Conservation (phyloP, 306 rosid genomes). For the Echinosophora koreensis region DNA sequence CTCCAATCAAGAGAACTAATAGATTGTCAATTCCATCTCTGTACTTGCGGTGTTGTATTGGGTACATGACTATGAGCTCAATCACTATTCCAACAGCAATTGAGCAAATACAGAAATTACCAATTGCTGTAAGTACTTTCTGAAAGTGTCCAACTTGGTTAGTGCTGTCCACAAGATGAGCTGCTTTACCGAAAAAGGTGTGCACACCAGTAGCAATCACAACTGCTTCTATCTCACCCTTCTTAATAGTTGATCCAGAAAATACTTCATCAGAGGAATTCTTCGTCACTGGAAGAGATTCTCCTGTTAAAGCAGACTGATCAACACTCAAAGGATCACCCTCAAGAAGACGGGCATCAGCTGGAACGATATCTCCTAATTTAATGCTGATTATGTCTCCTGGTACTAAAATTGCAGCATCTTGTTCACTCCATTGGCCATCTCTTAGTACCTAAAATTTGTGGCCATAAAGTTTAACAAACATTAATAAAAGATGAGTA, state of each 20-base stretch:
- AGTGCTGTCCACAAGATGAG: constrained; percentile 94
- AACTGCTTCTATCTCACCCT: constrained; percentile 95
- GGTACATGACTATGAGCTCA: constrained; percentile 92
- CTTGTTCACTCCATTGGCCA: constrained; percentile 89
- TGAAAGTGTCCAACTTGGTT: constrained; percentile 99
- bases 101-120: constrained; percentile 94
- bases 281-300: constrained; percentile 92
- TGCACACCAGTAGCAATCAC: constrained; percentile 98
- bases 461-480: constrained; percentile 26
- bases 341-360: constrained; percentile 97
- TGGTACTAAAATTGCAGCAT: constrained; percentile 89
- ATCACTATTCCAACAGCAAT: constrained; percentile 76
- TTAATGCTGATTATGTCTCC: constrained; percentile 95
- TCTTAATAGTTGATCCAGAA: constrained; percentile 95
- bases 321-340: constrained; percentile 94
- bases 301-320: constrained; percentile 97
- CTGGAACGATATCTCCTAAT: constrained; percentile 91
- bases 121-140: constrained; percentile 95
- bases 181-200: constrained; percentile 97
- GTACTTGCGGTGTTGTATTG: constrained; percentile 81
- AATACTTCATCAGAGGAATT: constrained; percentile 83
- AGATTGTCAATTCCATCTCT: constrained; percentile 94
- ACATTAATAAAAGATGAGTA: background rate
- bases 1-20: constrained; percentile 93
- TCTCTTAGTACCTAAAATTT: constrained; percentile 77